phyloP scores from a whole-genome alignment of 257 asterid genomes.

The Lantana camara region DNA sequence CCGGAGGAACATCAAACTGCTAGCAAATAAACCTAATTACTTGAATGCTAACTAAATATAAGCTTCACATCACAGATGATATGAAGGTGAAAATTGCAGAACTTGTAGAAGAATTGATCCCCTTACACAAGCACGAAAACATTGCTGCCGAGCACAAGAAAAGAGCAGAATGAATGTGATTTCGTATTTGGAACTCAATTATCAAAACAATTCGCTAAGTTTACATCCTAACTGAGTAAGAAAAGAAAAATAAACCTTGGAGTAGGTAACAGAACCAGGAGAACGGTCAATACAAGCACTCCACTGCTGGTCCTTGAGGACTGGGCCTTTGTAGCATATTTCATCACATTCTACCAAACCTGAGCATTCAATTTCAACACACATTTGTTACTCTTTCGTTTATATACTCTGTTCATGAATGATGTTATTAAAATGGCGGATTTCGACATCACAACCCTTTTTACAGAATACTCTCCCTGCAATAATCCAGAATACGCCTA shows the following conservation, averaged over 20 bases:
- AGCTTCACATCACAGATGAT: too few species aligned
- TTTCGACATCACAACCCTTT: slow-evolving; percentile 57
- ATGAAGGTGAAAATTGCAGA: not conserved
- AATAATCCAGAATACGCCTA: slow-evolving; percentile 24
- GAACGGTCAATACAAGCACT: too few species aligned
- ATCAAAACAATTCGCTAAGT: not conserved
- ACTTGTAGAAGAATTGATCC: slow-evolving; percentile 32
- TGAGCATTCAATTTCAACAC: not conserved
- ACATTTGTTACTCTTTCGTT: not conserved
- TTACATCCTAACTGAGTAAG: too few species aligned
- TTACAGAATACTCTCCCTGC: slow-evolving; percentile 88
- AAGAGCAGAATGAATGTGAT: not conserved
- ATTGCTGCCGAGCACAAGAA: slow-evolving; percentile 40
- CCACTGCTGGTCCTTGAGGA: too few species aligned
- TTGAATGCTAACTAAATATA: too few species aligned
- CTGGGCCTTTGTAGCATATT: too few species aligned
- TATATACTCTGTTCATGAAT: not conserved
- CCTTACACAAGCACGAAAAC: slow-evolving; percentile 62
- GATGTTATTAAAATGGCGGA: not conserved
- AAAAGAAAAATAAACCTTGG: not conserved
- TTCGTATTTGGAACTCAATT: not conserved
- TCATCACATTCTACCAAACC: not conserved
- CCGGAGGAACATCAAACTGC: slow-evolving; percentile 53
- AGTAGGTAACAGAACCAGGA: slow-evolving; percentile 9
- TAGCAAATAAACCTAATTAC: not conserved